These are phyloP conservation scores for Fusarium armeniacum DNA, from an alignment of 2,329 filamentous ascomycete genomes.

Conservation along the genomic window DNA sequence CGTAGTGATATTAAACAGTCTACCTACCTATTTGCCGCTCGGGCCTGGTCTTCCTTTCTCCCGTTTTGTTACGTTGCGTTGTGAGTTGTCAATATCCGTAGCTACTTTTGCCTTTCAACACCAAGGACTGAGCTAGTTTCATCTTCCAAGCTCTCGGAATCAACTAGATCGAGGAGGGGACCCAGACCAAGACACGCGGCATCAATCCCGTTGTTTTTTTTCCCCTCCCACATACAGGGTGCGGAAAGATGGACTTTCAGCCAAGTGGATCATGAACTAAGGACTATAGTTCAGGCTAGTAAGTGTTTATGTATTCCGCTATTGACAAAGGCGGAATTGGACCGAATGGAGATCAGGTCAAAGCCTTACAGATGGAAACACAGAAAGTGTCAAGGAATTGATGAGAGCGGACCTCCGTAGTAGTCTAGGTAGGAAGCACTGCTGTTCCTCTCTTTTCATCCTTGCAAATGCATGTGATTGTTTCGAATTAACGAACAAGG, in stretches of 20 bases:
- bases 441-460: conserved; percentile 1
- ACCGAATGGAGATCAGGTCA: conserved; percentile 14
- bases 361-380: conserved; percentile 6
- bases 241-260: conserved; percentile 36
- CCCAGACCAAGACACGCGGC: conserved; percentile 29
- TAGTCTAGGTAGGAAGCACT: neutral
- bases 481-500: conserved; percentile 11
- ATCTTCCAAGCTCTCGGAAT: conserved; percentile 23
- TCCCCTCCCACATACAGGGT: neutral
- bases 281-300: conserved; percentile 5
- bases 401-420: neutral
- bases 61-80: neutral
- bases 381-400: neutral
- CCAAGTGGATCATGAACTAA: conserved; percentile 27
- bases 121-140: conserved; percentile 20
- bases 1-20: neutral
- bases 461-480: conserved; percentile 42
- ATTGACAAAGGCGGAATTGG: conserved; percentile 35
- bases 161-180: conserved; percentile 24
- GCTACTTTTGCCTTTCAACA: neutral
- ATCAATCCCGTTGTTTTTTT: neutral
- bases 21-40: neutral
- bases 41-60: neutral
- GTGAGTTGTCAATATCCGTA: conserved; percentile 2
- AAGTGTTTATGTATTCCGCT: conserved; percentile 5